A percentile compares a stretch with the other conserved stretches of the same genome.
These are phyloP conservation scores for Botrytis aclada DNA, from an alignment of 2,329 filamentous ascomycete genomes.

Conservation along the genomic window DNA sequence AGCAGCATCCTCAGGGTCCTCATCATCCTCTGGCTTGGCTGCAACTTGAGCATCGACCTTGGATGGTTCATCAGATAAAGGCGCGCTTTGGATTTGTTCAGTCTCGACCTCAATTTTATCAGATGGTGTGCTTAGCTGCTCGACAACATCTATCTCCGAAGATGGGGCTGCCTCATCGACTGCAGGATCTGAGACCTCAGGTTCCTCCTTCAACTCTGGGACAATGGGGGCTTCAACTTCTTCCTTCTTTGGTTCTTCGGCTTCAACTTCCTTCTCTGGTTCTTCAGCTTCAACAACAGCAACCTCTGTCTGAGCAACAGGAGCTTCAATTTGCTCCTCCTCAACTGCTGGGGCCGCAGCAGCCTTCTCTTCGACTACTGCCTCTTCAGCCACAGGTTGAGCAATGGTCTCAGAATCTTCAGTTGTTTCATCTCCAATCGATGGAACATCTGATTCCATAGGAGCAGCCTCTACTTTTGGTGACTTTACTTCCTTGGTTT, in stretches of 20 bases:
- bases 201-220: background rate
- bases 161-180: slow-evolving; percentile 10
- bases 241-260: background rate
- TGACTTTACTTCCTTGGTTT: slow-evolving; percentile 21
- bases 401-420: slow-evolving; percentile 18
- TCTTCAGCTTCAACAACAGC: background rate
- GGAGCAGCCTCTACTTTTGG: slow-evolving; percentile 24
- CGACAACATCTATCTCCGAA: background rate
- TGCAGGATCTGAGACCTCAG: background rate
- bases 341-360: slow-evolving; percentile 3
- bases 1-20: slow-evolving; percentile 31
- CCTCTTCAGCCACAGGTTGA: slow-evolving; percentile 11
- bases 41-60: slow-evolving; percentile 3
- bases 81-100: background rate
- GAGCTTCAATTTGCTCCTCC: background rate
- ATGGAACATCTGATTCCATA: slow-evolving; percentile 28
- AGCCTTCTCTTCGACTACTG: background rate
- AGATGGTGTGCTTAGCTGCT: background rate
- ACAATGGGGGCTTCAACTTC: background rate
- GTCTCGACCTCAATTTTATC: slow-evolving; percentile 4
- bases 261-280: slow-evolving; percentile 10
- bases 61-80: background rate
- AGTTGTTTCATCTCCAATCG: slow-evolving; percentile 22
- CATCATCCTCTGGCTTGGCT: slow-evolving; percentile 5
- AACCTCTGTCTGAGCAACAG: background rate